Evolutionary conservation across 805 yeast species (phyloP), one percentile per base, ranked within the genome.

Genomic region (Diddensiella santjacobensis): DNA sequence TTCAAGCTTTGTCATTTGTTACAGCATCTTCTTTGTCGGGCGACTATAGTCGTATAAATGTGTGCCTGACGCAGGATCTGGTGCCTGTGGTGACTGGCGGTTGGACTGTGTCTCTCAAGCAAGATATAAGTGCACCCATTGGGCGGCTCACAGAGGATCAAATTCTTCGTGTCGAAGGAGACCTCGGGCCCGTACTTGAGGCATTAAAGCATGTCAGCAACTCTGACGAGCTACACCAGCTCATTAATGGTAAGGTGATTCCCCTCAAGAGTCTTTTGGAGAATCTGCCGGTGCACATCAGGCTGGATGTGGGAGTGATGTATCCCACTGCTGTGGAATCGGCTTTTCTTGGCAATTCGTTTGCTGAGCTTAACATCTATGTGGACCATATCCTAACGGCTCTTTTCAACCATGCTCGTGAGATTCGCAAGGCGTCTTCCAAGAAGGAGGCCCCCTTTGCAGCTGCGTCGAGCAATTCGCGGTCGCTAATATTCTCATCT

Each of bases 11-110:
- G 36, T 82, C 93, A 11, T 80, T 87, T 61, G 95, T 91, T 13
- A 90, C 97, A 0, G 89, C 96, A 0, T 88, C 96, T 0, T 89
- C 97, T 1, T 70, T 93, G 45, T 77, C 82, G 20, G 98, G 98
- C 11, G 82, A 79, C 47, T 93, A 88, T 62, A 72, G 81, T 37
- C 76, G 84, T 40, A 67, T 87, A 17, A 79, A 77, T 50, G 81
- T 91, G 1, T 84, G 87, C 50, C 63, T 84, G 23, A 73, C 91
- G 19, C 76, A 79, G 50, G 98, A 93, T 69, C 87, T 91, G 8
- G 85, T 91, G 0, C 91, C 96, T 0, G 77, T 91, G 20, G 86
- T 86, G 2, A 45, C 58, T 5, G 41, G 41, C 8, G 26, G 42
- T 8, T 57, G 60, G 61, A 37, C 44, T 17, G 49, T 58, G 8